Percentiles rank a stretch among this genome's conserved stretches.
Evolutionary conservation across 2,329 filamentous ascomycete species (phyloP).

Genomic region (Calycina herbarum): DNA sequence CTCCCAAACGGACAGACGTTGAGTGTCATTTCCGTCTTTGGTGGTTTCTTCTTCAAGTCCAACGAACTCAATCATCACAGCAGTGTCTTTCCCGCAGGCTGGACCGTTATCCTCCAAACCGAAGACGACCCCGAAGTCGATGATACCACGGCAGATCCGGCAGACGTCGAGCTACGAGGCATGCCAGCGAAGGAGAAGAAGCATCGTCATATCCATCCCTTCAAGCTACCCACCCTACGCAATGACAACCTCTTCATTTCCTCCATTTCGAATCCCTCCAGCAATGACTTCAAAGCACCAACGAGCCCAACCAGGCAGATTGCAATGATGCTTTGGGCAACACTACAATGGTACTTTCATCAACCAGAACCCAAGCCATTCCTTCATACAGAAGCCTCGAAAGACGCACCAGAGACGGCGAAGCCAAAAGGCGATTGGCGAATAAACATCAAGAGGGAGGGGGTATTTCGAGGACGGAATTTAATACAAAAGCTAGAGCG

Average conservation of each 20-base stretch:
- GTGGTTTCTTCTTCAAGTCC: slow-evolving; percentile 86
- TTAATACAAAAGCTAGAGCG: slow-evolving; percentile 87
- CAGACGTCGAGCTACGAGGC: slow-evolving; percentile 35
- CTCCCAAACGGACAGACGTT: slow-evolving; percentile 87
- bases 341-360: slow-evolving; percentile 97
- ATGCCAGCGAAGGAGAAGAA: slow-evolving; percentile 28
- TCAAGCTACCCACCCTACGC: slow-evolving; percentile 70
- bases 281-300: slow-evolving; percentile 74
- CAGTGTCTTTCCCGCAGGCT: slow-evolving; percentile 78
- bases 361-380: slow-evolving; percentile 70
- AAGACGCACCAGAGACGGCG: slow-evolving; percentile 65
- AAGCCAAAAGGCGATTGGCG: slow-evolving; percentile 84
- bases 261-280: slow-evolving; percentile 82
- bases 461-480: slow-evolving; percentile 80
- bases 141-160: slow-evolving; percentile 32
- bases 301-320: slow-evolving; percentile 84
- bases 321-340: slow-evolving; percentile 95
- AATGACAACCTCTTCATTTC: slow-evolving; percentile 88
- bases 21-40: slow-evolving; percentile 82
- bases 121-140: slow-evolving; percentile 44
- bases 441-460: slow-evolving; percentile 80
- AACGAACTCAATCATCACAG: slow-evolving; percentile 70
- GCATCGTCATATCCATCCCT: slow-evolving; percentile 58
- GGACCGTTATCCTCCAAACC: slow-evolving; percentile 84
- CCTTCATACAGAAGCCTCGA: slow-evolving; percentile 62